Base-by-base conservation (phyloP, 2,329 filamentous ascomycete genomes). In the Tolypocladium inflatum region DNA sequence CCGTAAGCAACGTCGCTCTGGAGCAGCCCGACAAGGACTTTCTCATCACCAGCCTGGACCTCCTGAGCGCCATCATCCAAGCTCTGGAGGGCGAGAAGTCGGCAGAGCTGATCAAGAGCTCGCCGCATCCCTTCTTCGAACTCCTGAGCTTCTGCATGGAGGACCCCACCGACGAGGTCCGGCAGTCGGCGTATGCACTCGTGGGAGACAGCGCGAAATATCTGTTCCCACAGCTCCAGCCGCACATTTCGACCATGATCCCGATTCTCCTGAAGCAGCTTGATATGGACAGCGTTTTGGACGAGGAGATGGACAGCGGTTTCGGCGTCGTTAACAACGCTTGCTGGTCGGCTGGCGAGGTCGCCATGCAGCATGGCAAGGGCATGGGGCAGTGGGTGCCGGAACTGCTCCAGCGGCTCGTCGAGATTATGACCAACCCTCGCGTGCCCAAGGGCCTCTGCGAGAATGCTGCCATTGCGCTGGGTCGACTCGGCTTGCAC, bases 311-410 rank as follows among this genome's bases (percentile, higher is more conserved):
- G 53, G 90, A 96, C 62, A 88, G 84, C 21, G 87, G 86, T 17
- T 97, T 96, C 71, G 91, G 91, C 60, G 92, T 97, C 37, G 86
- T 97, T 60, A 99, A 97, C 80, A 99, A 99, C 70, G 93, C 94
- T 26, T 97, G 93, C 76, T 99, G 94, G 94, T 95, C 92, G 8
- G 87, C 86, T 30, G 94, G 94, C 48, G 94, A 99, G 76, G 94
- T 97, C 61, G 85, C 91, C 19, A 86, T 96, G 72, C 86, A 90
- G 61, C 81, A 89, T 69, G 84, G 86, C 63, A 84, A 86, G 61
- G 84, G 81, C 57, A 89, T 97, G 84, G 80, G 80, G 1, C 88
- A 87, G 1, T 96, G 88, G 69, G 82, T 91, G 11, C 85, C 89
- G 26, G 83, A 88, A 61, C 77, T 99, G 19, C 85, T 96, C 59